These are phyloP conservation scores for Monosporozyma solicola DNA, from an alignment of 805 yeast species.

Conservation along the genomic window DNA sequence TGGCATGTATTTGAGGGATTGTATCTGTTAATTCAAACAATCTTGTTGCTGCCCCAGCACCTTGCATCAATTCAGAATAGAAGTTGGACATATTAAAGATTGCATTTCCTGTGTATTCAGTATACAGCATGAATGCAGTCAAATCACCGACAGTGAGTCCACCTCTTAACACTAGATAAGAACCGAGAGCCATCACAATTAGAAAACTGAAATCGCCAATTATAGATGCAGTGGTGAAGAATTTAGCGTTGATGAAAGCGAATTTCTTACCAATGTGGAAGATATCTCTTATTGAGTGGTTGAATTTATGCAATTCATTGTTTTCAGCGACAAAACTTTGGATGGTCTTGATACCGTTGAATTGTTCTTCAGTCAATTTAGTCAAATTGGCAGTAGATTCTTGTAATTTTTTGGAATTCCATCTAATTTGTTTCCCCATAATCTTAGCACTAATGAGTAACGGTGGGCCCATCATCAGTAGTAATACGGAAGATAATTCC, in stretches of 20 bases:
- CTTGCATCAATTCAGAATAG: constrained; percentile 94
- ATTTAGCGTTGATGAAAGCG: constrained; percentile 70
- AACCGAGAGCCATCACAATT: constrained; percentile 70
- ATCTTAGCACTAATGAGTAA: constrained; percentile 66
- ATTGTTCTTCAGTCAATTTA: constrained; percentile 86
- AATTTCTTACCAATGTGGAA: constrained; percentile 66
- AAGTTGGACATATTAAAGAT: constrained; percentile 88
- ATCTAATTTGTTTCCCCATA: constrained; percentile 75
- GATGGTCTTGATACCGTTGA: constrained; percentile 78
- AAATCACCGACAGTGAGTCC: constrained; percentile 79
- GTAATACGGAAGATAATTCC: constrained; percentile 61
- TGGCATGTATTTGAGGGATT: constrained; percentile 59
- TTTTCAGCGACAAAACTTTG: constrained; percentile 88
- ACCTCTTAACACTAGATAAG: constrained; percentile 68
- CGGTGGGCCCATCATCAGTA: constrained; percentile 75
- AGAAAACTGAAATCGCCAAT: constrained; percentile 79
- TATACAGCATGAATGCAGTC: constrained; percentile 89
- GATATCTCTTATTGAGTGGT: constrained; percentile 57
- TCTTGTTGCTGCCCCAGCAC: constrained; percentile 92
- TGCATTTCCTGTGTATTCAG: constrained; percentile 88
- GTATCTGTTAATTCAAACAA: constrained; percentile 80
- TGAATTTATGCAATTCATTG: constrained; percentile 68
- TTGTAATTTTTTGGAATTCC: constrained; percentile 69
- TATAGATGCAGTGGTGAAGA: constrained; percentile 68
- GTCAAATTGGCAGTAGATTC: constrained; percentile 81